These are phyloP conservation scores for Delphinella strobiligena DNA, from an alignment of 2,329 filamentous ascomycete genomes.

Conservation along the genomic window DNA sequence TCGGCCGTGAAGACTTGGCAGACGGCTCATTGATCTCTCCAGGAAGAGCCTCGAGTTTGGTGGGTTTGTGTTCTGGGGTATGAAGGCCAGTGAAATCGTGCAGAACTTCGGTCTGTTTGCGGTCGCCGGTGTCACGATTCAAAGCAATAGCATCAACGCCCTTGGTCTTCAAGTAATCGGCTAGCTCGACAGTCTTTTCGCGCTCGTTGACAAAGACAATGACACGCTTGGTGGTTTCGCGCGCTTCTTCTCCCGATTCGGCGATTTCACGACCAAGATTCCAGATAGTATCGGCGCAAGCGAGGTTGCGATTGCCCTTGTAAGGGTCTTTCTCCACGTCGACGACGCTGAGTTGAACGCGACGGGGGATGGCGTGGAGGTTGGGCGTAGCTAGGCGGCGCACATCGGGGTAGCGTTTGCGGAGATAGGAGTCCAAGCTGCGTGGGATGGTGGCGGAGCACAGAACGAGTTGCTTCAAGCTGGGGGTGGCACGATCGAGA, in stretches of 20 bases:
- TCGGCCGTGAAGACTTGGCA: no score
- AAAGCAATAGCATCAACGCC: slow-evolving; percentile 81
- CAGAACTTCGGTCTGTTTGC: slow-evolving; percentile 65
- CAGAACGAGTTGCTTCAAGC: slow-evolving; percentile 73
- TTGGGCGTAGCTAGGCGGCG: slow-evolving; percentile 85
- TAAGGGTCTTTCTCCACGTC: slow-evolving; percentile 90
- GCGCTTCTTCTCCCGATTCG: slow-evolving; percentile 37
- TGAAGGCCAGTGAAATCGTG: slow-evolving; percentile 54
- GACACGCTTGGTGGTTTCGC: slow-evolving; percentile 61
- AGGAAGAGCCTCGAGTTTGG: no score
- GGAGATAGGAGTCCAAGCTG: slow-evolving; percentile 76
- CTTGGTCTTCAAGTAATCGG: slow-evolving; percentile 67
- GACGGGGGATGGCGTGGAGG: slow-evolving; percentile 85
- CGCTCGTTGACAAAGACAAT: slow-evolving; percentile 96
- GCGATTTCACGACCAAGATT: slow-evolving; percentile 69
- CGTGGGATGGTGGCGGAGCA: slow-evolving; percentile 94
- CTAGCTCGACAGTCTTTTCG: slow-evolving; percentile 71
- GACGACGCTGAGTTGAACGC: slow-evolving; percentile 86
- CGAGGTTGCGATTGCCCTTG: slow-evolving; percentile 80
- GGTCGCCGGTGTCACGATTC: slow-evolving; percentile 70
- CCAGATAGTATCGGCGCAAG: slow-evolving; percentile 91
- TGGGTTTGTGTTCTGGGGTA: no score
- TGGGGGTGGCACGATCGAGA: slow-evolving; percentile 68
- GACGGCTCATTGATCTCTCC: no score
- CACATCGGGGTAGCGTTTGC: slow-evolving; percentile 70